Conservation (phyloP, 768 basidiomycete species). For the Paxillus involutus region DNA sequence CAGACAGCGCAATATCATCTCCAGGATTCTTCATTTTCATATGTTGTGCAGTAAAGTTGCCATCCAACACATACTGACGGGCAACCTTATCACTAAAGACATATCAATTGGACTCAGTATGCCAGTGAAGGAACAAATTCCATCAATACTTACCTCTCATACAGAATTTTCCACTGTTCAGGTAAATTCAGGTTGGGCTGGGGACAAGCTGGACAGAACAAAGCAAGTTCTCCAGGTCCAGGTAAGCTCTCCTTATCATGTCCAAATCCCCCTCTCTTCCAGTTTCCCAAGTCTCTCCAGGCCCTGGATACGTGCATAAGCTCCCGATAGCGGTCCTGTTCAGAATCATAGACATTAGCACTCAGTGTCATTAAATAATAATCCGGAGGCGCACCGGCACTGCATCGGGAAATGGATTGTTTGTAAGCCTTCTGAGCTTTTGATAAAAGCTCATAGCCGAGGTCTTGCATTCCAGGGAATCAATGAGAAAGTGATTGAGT, state of each 20-base stretch:
- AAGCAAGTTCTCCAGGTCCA: conserved; percentile 6
- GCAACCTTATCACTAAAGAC: conserved; percentile 1
- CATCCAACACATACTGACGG: conserved; percentile 4
- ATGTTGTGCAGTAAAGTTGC: conserved; percentile 11
- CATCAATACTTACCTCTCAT: neutral
- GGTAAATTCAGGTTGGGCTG: conserved; percentile 28
- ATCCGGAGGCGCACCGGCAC: too few relatives aligned
- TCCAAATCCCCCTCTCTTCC: conserved; percentile 6
- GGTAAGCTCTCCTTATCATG: conserved; percentile 4
- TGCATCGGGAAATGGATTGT: too few relatives aligned
- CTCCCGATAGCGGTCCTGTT: conserved; percentile 9
- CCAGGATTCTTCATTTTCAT: conserved; percentile 22
- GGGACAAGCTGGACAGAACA: conserved; percentile 30
- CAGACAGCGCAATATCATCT: conserved; percentile 24
- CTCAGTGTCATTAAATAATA: too few relatives aligned
- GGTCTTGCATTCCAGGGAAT: conserved; percentile 14
- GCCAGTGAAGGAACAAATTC: neutral
- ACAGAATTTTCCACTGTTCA: conserved; percentile 15
- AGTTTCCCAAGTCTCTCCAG: conserved; percentile 1
- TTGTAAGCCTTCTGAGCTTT: too few relatives aligned
- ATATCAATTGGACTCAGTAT: neutral
- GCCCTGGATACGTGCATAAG: conserved; percentile 6
- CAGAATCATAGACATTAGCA: too few relatives aligned
- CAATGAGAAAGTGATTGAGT: conserved; percentile 19
- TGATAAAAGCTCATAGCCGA: too few relatives aligned